Conservation (phyloP, 148 eudicot genomes). For the Nepenthes gracilis region DNA sequence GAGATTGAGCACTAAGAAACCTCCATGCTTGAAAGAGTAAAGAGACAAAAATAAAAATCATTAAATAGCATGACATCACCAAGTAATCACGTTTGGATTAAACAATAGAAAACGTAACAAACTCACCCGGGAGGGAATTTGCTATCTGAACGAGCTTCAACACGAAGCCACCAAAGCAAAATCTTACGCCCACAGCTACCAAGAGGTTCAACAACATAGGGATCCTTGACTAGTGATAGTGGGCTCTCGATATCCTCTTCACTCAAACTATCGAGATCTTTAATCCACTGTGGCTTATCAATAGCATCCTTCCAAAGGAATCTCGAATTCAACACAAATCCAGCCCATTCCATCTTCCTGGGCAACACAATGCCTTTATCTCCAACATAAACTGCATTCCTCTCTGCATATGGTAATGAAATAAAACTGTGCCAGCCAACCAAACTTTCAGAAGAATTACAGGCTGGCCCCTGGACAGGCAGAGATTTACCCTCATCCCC, state of each 20-base stretch:
- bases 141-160: slow-evolving; percentile 96
- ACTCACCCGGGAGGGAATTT: slow-evolving; percentile 87
- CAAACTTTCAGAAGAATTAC: slow-evolving; percentile 72
- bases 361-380: slow-evolving; percentile 75
- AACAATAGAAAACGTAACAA: slow-evolving; percentile 2
- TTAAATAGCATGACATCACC: not conserved
- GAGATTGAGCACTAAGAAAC: too few species aligned
- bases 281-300: slow-evolving; percentile 69
- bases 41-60: too few species aligned
- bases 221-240: slow-evolving; percentile 52
- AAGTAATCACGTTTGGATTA: slow-evolving; percentile 5
- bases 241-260: slow-evolving; percentile 63
- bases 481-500: slow-evolving; percentile 31
- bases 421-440: slow-evolving; percentile 87
- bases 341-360: slow-evolving; percentile 88
- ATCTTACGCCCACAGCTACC: slow-evolving; percentile 93
- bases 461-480: slow-evolving; percentile 94
- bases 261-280: slow-evolving; percentile 48
- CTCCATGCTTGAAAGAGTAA: too few species aligned
- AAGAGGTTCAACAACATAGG: slow-evolving; percentile 80
- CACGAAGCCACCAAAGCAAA: slow-evolving; percentile 98
- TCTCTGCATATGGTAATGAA: slow-evolving; percentile 40
- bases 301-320: slow-evolving; percentile 66
- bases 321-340: slow-evolving; percentile 84
- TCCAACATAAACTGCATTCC: slow-evolving; percentile 65